Evolutionary conservation across 2,329 filamentous ascomycete species (phyloP), one percentile per base, ranked within the genome.

Genomic region (Epichloe brachyelytri): DNA sequence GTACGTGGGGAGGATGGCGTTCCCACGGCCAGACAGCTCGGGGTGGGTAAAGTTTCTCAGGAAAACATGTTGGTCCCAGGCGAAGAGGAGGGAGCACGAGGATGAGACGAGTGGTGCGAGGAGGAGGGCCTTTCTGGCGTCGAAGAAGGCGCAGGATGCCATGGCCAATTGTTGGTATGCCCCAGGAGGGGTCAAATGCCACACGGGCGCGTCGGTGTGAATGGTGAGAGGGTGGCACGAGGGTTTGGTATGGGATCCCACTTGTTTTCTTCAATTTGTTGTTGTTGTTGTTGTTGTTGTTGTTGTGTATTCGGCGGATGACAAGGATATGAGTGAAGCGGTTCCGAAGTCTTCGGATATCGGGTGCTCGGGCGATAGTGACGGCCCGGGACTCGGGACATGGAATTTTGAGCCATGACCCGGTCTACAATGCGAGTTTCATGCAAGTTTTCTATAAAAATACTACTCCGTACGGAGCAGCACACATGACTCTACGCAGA

Each of bases 31-130:
- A 20, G 56, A 51, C 19, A 65, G 56, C 33, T 60, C 55, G 12
- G 60, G 55, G 7, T 55, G 58, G 3, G 68, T 63, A 53, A 74
- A 58, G 56, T 63, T 57, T 46, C 59, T 55, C 40, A 74, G 65
- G 59, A 74, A 73, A 48, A 67, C 56, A 54, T 68, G 64, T 54
- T 74, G 71, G 60, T 74, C 71, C 40, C 63, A 62, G 14, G 72
- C 69, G 62, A 66, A 74, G 56, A 69, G 65, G 48, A 76, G 64
- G 0, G 71, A 68, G 56, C 67, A 67, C 2, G 72, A 73, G 3
- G 72, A 71, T n/a, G 71, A 71, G 55, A 76, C 55, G 22, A 76
- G 61, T 0, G 74, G 74, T 2, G 71, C 63, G 17, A 71, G 57
- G 44, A 73, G 67, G 36, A 76, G 63, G 40, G 60, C 52, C 6